phyloP scores from a whole-genome alignment of 2,329 filamentous ascomycete species.

The Neoarthrinium moseri region DNA sequence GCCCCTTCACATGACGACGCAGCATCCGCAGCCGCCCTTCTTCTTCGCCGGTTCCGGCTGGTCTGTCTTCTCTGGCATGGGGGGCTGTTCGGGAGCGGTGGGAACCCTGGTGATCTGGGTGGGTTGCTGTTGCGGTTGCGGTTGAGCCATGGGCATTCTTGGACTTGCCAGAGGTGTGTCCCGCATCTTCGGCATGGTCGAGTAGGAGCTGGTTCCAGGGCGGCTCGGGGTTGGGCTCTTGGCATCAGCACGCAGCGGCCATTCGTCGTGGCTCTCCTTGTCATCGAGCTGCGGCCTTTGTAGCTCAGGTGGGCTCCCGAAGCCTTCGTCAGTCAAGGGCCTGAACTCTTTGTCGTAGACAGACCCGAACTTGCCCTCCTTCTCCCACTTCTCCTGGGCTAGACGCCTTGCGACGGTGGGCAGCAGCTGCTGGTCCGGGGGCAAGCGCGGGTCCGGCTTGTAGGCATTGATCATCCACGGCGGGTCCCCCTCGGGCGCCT shows the following conservation, averaged over 20 bases:
- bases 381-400: conserved; percentile 94
- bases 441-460: conserved; percentile 89
- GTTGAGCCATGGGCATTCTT: conserved; percentile 40
- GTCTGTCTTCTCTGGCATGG: conserved; percentile 43
- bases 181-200: conserved; percentile 61
- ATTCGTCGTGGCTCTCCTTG: conserved; percentile 41
- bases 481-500: conserved; percentile 85
- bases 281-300: conserved; percentile 26
- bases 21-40: conserved; percentile 66
- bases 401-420: conserved; percentile 89
- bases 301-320: conserved; percentile 43
- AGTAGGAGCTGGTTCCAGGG: conserved; percentile 52
- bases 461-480: conserved; percentile 96
- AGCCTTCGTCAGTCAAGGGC: conserved; percentile 69
- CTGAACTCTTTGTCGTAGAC: conserved; percentile 87
- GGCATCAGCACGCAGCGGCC: conserved; percentile 55
- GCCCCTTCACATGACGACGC: conserved; percentile 70
- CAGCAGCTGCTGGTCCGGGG: conserved; percentile 91
- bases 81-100: conserved; percentile 50
- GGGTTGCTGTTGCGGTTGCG: conserved; percentile 37
- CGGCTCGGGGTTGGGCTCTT: conserved; percentile 49
- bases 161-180: conserved; percentile 46
- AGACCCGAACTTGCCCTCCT: conserved; percentile 81
- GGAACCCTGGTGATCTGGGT: conserved; percentile 43
- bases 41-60: too few relatives aligned